Conservation (phyloP, 75 land plant species). For the Azolla pinnata region DNA sequence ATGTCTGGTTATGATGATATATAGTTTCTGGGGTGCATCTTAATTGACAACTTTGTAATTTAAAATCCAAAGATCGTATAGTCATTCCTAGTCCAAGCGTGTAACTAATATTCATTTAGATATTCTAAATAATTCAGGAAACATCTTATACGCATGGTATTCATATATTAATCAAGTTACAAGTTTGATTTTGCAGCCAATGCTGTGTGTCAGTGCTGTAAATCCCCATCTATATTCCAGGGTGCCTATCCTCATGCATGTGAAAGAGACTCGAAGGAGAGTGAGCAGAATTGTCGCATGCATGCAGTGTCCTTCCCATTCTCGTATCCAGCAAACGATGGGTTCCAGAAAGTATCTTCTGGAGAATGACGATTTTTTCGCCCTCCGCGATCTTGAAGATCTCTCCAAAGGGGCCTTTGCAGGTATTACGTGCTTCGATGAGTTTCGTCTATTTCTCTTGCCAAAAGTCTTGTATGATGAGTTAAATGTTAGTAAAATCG, state of each 20-base stretch:
- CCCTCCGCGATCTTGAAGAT: constrained; percentile 84
- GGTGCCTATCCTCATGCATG: constrained; percentile 67
- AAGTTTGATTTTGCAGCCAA: constrained; percentile 53
- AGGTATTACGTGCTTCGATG: constrained; percentile 29
- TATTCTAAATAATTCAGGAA: too few species aligned
- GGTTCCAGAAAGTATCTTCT: constrained; percentile 74
- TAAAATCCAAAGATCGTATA: too few species aligned
- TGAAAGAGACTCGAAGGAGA: constrained; percentile 57
- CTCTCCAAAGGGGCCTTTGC: constrained; percentile 90
- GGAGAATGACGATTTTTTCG: constrained; percentile 83
- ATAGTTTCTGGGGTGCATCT: too few species aligned
- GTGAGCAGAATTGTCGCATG: constrained; percentile 60
- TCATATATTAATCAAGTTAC: not conserved
- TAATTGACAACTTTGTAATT: too few species aligned
- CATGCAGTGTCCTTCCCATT: constrained; percentile 69
- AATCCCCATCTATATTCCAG: constrained; percentile 81
- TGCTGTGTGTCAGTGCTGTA: constrained; percentile 96
- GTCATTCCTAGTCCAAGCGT: too few species aligned
- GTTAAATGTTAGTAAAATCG: not conserved
- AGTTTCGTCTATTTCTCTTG: not conserved
- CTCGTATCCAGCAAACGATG: constrained; percentile 53
- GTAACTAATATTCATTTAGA: too few species aligned
- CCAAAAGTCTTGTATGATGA: not conserved
- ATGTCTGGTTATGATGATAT: too few species aligned
- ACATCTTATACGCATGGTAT: too few species aligned